A percentile compares a stretch with the other conserved stretches of the same genome.
These are phyloP conservation scores for Dianthus caryophyllus DNA, from an alignment of 148 eudicot genomes.

Conservation along the genomic window DNA sequence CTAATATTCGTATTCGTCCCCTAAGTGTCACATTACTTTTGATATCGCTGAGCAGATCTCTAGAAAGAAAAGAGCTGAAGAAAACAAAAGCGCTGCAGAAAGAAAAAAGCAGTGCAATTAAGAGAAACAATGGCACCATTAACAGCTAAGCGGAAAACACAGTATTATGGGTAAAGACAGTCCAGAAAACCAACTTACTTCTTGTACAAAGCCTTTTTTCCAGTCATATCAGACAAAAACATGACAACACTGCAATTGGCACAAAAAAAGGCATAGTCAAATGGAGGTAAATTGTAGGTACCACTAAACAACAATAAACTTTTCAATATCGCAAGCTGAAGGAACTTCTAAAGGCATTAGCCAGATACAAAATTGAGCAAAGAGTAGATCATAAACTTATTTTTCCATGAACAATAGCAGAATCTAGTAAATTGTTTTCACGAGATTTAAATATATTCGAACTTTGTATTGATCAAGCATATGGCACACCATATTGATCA, in stretches of 20 bases:
- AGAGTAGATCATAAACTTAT: neutral
- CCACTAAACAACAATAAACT: neutral
- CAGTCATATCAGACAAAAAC: constrained; percentile 89
- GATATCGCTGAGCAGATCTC: constrained; percentile 64
- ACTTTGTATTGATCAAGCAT: constrained; percentile 3
- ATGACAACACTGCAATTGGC: constrained; percentile 62
- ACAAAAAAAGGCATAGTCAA: constrained; percentile 6
- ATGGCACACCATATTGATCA: too few relatives aligned
- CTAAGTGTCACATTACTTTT: constrained; percentile 63
- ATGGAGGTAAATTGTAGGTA: neutral
- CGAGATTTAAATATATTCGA: neutral
- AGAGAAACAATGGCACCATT: neutral
- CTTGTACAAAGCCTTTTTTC: constrained; percentile 78
- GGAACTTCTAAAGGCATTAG: neutral
- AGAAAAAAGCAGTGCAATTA: constrained; percentile 6
- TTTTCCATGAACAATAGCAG: neutral
- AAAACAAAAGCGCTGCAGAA: constrained; percentile 80
- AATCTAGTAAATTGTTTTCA: neutral
- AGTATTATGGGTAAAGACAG: neutral
- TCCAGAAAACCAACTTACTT: constrained; percentile 47
- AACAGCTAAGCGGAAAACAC: neutral
- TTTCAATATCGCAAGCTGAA: neutral
- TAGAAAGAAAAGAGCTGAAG: constrained; percentile 77
- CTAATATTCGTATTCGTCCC: constrained; percentile 77
- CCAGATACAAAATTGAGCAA: neutral